A percentile compares a stretch with the other conserved stretches of the same genome.
phyloP scores from a whole-genome alignment of 495 filamentous ascomycete genomes.

The Xylaria flabelliformis region DNA sequence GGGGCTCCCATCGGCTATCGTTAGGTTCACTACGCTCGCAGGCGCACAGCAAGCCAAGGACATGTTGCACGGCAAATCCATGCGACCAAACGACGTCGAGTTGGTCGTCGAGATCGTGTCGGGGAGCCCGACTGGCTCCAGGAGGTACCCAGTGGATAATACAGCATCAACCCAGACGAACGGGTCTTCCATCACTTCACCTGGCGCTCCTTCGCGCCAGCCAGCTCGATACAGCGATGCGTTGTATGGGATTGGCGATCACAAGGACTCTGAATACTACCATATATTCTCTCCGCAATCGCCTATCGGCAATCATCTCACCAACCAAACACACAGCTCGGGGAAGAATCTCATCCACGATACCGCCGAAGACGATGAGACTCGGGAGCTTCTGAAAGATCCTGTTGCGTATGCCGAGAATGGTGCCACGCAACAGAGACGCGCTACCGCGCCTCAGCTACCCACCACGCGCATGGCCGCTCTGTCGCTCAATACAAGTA shows the following conservation, averaged over 20 bases:
- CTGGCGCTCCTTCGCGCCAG: slow-evolving; percentile 66
- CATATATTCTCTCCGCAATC: slow-evolving; percentile 86
- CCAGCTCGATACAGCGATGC: slow-evolving; percentile 77
- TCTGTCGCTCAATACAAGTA: slow-evolving; percentile 68
- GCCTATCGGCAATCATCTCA: slow-evolving; percentile 76
- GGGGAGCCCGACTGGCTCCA: slow-evolving; percentile 47
- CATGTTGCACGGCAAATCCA: slow-evolving; percentile 80
- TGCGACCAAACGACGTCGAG: slow-evolving; percentile 72
- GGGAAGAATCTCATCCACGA: slow-evolving; percentile 90
- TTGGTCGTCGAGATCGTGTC: slow-evolving; percentile 80
- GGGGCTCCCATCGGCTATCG: slow-evolving; percentile 76
- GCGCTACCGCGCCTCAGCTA: slow-evolving; percentile 76
- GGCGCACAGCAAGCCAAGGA: slow-evolving; percentile 80
- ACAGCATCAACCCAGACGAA: slow-evolving; percentile 43
- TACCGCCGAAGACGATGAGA: slow-evolving; percentile 78
- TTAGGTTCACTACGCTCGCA: slow-evolving; percentile 71
- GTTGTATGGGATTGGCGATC: slow-evolving; percentile 73
- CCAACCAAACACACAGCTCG: slow-evolving; percentile 70
- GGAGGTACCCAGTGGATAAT: slow-evolving; percentile 51
- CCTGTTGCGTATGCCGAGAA: slow-evolving; percentile 84
- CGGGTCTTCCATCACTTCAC: slow-evolving; percentile 60
- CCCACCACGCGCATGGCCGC: slow-evolving; percentile 73
- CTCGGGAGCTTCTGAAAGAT: slow-evolving; percentile 81
- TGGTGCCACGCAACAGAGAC: slow-evolving; percentile 66
- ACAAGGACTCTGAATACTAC: slow-evolving; percentile 64